These are phyloP conservation scores for Laguncularia racemosa DNA, from an alignment of 345 rosid species.

Conservation along the genomic window DNA sequence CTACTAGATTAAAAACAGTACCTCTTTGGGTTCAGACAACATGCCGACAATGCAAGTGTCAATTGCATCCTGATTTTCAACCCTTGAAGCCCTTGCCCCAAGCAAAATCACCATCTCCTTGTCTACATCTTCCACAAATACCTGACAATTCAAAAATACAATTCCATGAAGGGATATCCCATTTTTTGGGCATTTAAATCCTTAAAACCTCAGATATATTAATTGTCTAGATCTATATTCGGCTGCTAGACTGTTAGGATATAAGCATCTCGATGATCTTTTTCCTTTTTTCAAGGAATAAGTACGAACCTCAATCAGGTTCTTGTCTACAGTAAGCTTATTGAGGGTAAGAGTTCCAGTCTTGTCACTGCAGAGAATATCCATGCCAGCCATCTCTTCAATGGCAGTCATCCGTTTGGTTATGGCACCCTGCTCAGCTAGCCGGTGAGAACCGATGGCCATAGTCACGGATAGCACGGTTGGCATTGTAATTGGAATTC, in stretches of 20 bases:
- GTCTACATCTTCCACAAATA: conserved; percentile 25
- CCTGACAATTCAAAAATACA: conserved; percentile 8
- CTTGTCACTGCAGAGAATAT: conserved; percentile 38
- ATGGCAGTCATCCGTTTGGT: conserved; percentile 43
- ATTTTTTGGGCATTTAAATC: too few relatives aligned
- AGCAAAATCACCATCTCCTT: conserved; percentile 27
- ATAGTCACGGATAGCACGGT: conserved; percentile 52
- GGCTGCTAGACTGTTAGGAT: too few relatives aligned
- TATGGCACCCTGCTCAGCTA: conserved; percentile 35
- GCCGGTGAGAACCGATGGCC: conserved; percentile 37
- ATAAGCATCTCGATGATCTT: too few relatives aligned
- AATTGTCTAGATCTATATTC: too few relatives aligned
- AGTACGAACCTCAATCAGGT: conserved; percentile 20
- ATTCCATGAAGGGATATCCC: too few relatives aligned
- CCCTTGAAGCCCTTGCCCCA: conserved; percentile 34
- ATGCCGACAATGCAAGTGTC: conserved; percentile 27
- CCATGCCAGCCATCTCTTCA: conserved; percentile 45
- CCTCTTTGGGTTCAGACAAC: conserved; percentile 36
- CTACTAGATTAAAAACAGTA: conserved; percentile 2
- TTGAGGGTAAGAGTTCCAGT: conserved; percentile 34
- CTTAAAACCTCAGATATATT: too few relatives aligned
- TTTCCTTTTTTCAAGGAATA: too few relatives aligned
- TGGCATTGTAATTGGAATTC: conserved; percentile 72
- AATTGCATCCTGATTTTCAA: conserved; percentile 37
- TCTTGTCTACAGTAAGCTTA: conserved; percentile 37